Evolutionary conservation across 1,284 basidiomycete species (phyloP).

Genomic region (Vanrija humicola): DNA sequence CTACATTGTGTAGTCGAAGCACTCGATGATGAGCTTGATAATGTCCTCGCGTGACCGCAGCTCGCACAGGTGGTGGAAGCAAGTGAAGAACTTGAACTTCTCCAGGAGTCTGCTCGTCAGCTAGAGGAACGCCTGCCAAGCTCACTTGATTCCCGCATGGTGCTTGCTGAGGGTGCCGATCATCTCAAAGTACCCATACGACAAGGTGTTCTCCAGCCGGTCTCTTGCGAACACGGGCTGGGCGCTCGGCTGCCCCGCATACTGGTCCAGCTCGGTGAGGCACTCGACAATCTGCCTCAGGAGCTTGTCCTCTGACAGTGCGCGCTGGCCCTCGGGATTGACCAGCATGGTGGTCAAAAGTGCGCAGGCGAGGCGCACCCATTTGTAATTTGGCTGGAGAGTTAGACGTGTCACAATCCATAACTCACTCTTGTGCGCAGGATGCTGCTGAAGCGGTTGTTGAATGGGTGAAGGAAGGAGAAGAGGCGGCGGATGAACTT

Average conservation of each 20-base stretch:
- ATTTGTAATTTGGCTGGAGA: slow-evolving; percentile 65
- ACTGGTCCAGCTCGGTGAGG: slow-evolving; percentile 85
- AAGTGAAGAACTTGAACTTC: slow-evolving; percentile 87
- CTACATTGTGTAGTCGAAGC: slow-evolving; percentile 83
- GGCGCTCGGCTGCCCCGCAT: slow-evolving; percentile 48
- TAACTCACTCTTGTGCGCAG: slow-evolving; percentile 62
- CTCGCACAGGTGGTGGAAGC: slow-evolving; percentile 90
- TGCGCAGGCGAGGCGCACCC: slow-evolving; percentile 79
- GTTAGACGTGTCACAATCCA: neutral
- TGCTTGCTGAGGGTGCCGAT: slow-evolving; percentile 83
- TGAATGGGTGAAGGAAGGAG: slow-evolving; percentile 89
- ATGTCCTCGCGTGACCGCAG: slow-evolving; percentile 85
- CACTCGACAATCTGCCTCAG: slow-evolving; percentile 79
- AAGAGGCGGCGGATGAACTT: slow-evolving; percentile 83
- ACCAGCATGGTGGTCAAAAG: slow-evolving; percentile 78
- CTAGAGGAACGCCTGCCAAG: no score
- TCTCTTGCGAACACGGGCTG: slow-evolving; percentile 81
- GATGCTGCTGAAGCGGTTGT: slow-evolving; percentile 77
- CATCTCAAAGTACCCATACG: slow-evolving; percentile 94
- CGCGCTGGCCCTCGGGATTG: slow-evolving; percentile 76
- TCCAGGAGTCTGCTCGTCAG: slow-evolving; percentile 67
- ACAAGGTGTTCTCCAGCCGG: slow-evolving; percentile 75
- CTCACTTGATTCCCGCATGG: slow-evolving; percentile 82
- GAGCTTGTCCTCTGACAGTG: slow-evolving; percentile 82
- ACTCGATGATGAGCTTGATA: slow-evolving; percentile 83